phyloP scores from a whole-genome alignment of 257 asterid species.

The Handroanthus guayacan region DNA sequence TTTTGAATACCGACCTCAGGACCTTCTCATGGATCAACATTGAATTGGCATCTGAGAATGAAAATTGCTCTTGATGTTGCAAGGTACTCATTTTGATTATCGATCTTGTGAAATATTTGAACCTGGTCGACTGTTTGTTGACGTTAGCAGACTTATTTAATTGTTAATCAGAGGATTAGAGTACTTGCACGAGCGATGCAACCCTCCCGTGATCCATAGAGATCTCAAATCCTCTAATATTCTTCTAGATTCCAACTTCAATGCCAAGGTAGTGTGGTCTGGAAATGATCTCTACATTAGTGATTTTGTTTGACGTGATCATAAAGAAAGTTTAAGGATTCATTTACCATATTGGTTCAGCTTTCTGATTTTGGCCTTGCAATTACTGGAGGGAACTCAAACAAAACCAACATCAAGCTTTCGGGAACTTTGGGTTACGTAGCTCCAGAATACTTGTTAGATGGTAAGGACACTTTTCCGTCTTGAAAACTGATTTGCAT shows the following conservation, averaged over 20 bases:
- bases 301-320: background rate
- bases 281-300: background rate
- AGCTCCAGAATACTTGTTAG: conserved; percentile 88
- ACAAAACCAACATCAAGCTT: conserved; percentile 67
- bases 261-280: conserved; percentile 74
- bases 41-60: conserved; percentile 92
- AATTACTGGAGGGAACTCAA: conserved; percentile 61
- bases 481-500: conserved; percentile 5
- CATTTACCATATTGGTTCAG: conserved; percentile 48
- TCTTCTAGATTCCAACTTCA: conserved; percentile 80
- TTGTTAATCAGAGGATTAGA: conserved; percentile 78
- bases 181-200: conserved; percentile 85
- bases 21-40: conserved; percentile 66
- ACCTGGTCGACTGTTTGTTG: background rate
- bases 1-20: conserved; percentile 47
- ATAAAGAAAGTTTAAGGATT: background rate
- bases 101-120: background rate
- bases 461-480: conserved; percentile 56
- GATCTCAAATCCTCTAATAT: conserved; percentile 89
- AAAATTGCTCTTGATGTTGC: conserved; percentile 94
- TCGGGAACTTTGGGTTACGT: conserved; percentile 93
- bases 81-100: conserved; percentile 51
- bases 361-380: conserved; percentile 96
- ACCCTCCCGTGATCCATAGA: conserved; percentile 89
- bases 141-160: conserved; percentile 8